phyloP scores from a whole-genome alignment of 2,329 filamentous ascomycete species.

The Rhexocercosporidium sp. region DNA sequence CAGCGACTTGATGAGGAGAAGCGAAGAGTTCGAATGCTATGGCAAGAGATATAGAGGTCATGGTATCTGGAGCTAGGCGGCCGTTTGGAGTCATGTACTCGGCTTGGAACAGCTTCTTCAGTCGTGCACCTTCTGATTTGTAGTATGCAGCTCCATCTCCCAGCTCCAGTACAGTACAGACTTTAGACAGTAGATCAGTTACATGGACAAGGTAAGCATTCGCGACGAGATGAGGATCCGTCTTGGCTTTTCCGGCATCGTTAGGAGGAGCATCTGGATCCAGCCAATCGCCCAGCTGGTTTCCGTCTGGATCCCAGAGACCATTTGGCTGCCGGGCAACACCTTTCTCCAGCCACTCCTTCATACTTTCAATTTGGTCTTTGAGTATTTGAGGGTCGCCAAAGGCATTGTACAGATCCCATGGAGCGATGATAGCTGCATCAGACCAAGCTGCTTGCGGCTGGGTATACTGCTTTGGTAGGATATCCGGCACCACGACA shows the following conservation, averaged over 20 bases:
- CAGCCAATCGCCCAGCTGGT: constrained; percentile 55
- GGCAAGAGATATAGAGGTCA: constrained; percentile 39
- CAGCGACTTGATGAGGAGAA: neutral
- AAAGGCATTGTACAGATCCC: constrained; percentile 20
- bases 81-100: constrained; percentile 38
- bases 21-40: constrained; percentile 35
- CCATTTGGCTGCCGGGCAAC: constrained; percentile 43
- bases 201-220: constrained; percentile 54
- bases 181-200: constrained; percentile 45
- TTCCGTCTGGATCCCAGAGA: constrained; percentile 47
- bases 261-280: constrained; percentile 52
- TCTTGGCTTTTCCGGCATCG: constrained; percentile 47
- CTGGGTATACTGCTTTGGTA: constrained; percentile 8
- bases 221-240: constrained; percentile 49
- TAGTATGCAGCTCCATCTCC: constrained; percentile 36
- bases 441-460: constrained; percentile 24
- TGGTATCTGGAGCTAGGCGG: constrained; percentile 37
- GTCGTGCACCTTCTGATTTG: constrained; percentile 23
- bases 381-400: constrained; percentile 11
- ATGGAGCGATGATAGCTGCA: constrained; percentile 23
- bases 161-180: constrained; percentile 41
- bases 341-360: constrained; percentile 32
- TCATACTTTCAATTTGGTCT: constrained; percentile 20
- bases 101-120: constrained; percentile 37
- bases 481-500: constrained; percentile 14